phyloP scores from a whole-genome alignment of 108 stramenopile species.

The Fragilaria radians region DNA sequence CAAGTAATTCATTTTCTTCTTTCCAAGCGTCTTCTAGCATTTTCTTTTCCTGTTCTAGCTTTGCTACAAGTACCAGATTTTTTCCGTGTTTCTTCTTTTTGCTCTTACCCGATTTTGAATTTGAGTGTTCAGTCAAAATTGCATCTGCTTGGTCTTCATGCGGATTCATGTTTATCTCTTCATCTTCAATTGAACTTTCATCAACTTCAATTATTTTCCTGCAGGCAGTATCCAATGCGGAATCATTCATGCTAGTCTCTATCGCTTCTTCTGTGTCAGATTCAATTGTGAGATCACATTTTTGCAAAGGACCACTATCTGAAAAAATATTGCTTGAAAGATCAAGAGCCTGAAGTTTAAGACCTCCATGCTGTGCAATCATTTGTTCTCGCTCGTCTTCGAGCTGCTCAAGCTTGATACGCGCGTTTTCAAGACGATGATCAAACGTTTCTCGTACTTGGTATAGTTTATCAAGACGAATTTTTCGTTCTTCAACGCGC shows the following conservation, averaged over 20 bases:
- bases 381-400: constrained; percentile 27
- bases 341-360: constrained; percentile 4
- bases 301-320: neutral
- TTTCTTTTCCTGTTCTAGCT: neutral
- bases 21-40: neutral
- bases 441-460: constrained; percentile 41
- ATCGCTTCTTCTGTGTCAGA: neutral
- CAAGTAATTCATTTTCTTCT: neutral
- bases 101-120: neutral
- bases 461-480: constrained; percentile 35
- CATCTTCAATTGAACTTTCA: neutral
- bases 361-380: constrained; percentile 18
- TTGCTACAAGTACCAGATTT: neutral
- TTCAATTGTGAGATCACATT: neutral
- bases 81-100: neutral
- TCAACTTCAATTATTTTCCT: no score
- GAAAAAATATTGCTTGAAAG: neutral
- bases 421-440: constrained; percentile 21
- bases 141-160: neutral
- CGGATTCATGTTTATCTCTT: neutral
- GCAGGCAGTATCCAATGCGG: neutral
- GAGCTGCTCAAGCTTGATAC: constrained; percentile 16
- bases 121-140: neutral
- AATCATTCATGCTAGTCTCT: neutral
- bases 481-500: constrained; percentile 20